A percentile compares a stretch with the other conserved stretches of the same genome.
Evolutionary conservation across 495 filamentous ascomycete species (phyloP).

Genomic region (Podospora sp.): DNA sequence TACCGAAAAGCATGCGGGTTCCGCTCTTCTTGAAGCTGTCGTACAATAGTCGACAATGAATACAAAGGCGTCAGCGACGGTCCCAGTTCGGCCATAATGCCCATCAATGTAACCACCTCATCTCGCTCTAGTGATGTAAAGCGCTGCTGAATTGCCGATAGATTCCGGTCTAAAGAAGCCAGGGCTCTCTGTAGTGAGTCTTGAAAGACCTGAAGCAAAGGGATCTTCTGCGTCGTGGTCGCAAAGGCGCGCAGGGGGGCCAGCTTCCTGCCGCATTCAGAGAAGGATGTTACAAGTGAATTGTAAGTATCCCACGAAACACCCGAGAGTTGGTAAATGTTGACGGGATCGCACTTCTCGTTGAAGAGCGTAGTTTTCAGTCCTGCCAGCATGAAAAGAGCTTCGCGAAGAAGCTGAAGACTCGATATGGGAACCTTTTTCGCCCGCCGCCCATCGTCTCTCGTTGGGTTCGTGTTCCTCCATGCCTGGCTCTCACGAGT

Average conservation of each 20-base stretch:
- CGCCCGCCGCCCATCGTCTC: slow-evolving; percentile 37
- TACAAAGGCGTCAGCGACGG: slow-evolving; percentile 56
- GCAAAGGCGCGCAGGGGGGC: slow-evolving; percentile 40
- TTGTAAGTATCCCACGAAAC: slow-evolving; percentile 47
- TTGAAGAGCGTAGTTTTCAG: slow-evolving; percentile 75
- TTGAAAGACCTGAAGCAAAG: slow-evolving; percentile 55
- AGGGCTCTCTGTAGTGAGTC: slow-evolving; percentile 47
- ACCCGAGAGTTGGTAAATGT: slow-evolving; percentile 40
- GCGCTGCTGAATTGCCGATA: slow-evolving; percentile 49
- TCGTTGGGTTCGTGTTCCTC: slow-evolving; percentile 44
- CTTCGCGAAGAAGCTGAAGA: slow-evolving; percentile 73
- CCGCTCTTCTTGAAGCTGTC: slow-evolving; percentile 39
- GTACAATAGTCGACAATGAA: slow-evolving; percentile 54
- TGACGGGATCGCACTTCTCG: slow-evolving; percentile 35
- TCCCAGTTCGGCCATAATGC: slow-evolving; percentile 63
- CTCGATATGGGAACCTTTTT: slow-evolving; percentile 63
- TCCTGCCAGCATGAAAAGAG: slow-evolving; percentile 81
- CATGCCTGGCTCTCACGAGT: slow-evolving; percentile 68
- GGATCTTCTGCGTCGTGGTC: slow-evolving; percentile 38
- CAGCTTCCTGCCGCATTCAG: slow-evolving; percentile 45
- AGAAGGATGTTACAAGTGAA: slow-evolving; percentile 43
- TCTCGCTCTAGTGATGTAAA: slow-evolving; percentile 48
- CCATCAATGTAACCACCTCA: slow-evolving; percentile 59
- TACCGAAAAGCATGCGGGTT: slow-evolving; percentile 55
- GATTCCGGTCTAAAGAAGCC: slow-evolving; percentile 43